Conservation (phyloP, 2,329 filamentous ascomycete genomes). For the Xylariaceae sp. region DNA sequence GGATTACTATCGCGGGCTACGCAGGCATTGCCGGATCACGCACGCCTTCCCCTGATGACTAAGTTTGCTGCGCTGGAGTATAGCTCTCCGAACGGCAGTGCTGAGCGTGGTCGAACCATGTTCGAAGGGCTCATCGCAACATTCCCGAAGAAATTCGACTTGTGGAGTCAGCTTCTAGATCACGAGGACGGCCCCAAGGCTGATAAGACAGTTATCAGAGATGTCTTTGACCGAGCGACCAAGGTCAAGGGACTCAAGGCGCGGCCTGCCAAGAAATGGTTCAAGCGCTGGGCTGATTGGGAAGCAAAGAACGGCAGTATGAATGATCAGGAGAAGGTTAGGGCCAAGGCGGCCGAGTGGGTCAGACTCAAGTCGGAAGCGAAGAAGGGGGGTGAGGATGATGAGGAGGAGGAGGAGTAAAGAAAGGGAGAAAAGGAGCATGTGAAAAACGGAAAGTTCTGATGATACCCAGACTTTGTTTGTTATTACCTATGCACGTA, state of each 20-base stretch:
- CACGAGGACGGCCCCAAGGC: slow-evolving; percentile 61
- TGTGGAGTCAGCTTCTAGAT: slow-evolving; percentile 90
- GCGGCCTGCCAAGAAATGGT: slow-evolving; percentile 78
- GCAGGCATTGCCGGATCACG: slow-evolving; percentile 68
- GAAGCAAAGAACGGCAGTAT: slow-evolving; percentile 68
- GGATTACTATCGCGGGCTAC: slow-evolving; percentile 75
- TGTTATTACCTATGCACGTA: not conserved
- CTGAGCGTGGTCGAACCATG: slow-evolving; percentile 88
- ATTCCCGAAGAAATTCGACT: slow-evolving; percentile 82
- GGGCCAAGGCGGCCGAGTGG: slow-evolving; percentile 65
- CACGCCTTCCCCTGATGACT: slow-evolving; percentile 66
- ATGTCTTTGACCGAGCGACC: slow-evolving; percentile 75
- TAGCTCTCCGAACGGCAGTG: slow-evolving; percentile 71
- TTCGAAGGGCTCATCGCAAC: slow-evolving; percentile 82
- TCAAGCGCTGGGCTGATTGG: slow-evolving; percentile 87
- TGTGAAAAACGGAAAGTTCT: not conserved
- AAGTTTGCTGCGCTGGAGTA: slow-evolving; percentile 93
- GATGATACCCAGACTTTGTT: slow-evolving; percentile 9
- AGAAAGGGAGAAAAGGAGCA: not conserved
- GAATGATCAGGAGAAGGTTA: slow-evolving; percentile 65
- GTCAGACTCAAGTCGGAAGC: slow-evolving; percentile 47
- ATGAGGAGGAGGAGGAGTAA: slow-evolving; percentile 24
- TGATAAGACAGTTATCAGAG: slow-evolving; percentile 54
- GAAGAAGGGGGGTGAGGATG: slow-evolving; percentile 31
- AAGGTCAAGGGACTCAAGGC: slow-evolving; percentile 68